Conservation (phyloP, 2,329 filamentous ascomycete genomes). For the Fusarium sp. region DNA sequence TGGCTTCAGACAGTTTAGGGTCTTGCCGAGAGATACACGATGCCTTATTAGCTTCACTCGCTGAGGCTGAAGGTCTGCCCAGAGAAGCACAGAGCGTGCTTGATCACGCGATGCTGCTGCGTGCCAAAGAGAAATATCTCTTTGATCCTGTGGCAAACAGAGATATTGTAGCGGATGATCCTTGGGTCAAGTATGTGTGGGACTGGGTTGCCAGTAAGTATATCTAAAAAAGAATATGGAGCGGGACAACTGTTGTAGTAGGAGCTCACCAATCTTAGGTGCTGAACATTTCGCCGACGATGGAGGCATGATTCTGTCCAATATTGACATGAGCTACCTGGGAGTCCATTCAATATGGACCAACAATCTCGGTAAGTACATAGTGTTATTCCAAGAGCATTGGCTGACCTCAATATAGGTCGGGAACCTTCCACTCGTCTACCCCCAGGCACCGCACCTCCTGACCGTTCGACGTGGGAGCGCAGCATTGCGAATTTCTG, state of each 20-base stretch:
- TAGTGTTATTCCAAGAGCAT: not conserved
- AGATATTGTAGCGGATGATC: constrained; percentile 74
- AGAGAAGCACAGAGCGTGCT: constrained; percentile 63
- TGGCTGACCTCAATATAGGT: constrained; percentile 52
- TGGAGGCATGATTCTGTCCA: constrained; percentile 75
- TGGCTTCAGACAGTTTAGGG: constrained; percentile 53
- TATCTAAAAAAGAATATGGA: not conserved
- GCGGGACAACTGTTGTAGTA: not conserved
- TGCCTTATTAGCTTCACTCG: constrained; percentile 59
- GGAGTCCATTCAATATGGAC: constrained; percentile 80
- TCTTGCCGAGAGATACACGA: constrained; percentile 70
- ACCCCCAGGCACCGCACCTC: constrained; percentile 56
- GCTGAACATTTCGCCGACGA: constrained; percentile 72
- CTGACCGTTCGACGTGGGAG: constrained; percentile 67
- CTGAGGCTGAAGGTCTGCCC: constrained; percentile 59
- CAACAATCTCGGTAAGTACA: constrained; percentile 70
- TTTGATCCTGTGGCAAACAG: constrained; percentile 74
- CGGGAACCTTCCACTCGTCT: constrained; percentile 61
- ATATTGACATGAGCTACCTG: constrained; percentile 79
- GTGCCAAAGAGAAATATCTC: constrained; percentile 70
- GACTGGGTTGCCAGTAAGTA: constrained; percentile 74
- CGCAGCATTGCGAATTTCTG: constrained; percentile 72
- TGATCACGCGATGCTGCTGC: constrained; percentile 68
- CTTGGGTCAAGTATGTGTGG: constrained; percentile 84
- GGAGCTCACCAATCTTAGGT: constrained; percentile 53